These are phyloP conservation scores for Inonotus obliquus DNA, from an alignment of 1,284 basidiomycete genomes.

Conservation along the genomic window DNA sequence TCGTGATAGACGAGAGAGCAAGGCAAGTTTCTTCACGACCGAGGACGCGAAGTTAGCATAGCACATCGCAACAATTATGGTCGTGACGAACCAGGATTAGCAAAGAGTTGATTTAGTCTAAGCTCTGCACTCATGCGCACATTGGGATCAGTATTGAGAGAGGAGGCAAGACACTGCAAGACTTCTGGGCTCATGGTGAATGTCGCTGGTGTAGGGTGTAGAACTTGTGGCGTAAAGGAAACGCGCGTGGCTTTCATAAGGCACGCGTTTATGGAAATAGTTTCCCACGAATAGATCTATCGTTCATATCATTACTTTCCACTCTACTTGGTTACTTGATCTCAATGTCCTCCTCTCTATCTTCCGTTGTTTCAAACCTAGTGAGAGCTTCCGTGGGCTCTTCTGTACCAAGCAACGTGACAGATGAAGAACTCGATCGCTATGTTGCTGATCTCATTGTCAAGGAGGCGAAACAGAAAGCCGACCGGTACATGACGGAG, in stretches of 20 bases:
- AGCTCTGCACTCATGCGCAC: slow-evolving; percentile 31
- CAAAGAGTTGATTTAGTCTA: slow-evolving; percentile 30
- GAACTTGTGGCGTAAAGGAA: background rate
- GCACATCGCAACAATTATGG: background rate
- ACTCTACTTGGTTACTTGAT: background rate
- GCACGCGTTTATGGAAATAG: slow-evolving; percentile 1
- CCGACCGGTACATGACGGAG: slow-evolving; percentile 61
- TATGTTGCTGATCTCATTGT: slow-evolving; percentile 87
- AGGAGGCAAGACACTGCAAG: slow-evolving; percentile 22
- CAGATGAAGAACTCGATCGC: slow-evolving; percentile 81
- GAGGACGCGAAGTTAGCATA: slow-evolving; percentile 5
- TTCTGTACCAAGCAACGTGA: slow-evolving; percentile 56
- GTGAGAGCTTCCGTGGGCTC: slow-evolving; percentile 79
- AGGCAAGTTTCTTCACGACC: slow-evolving; percentile 35
- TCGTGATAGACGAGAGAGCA: slow-evolving; percentile 33
- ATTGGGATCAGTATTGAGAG: slow-evolving; percentile 30
- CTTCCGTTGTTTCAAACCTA: slow-evolving; percentile 80
- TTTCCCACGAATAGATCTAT: slow-evolving; percentile 4
- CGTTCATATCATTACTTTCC: background rate
- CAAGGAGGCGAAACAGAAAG: slow-evolving; percentile 86
- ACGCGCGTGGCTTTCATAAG: background rate
- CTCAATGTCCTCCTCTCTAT: slow-evolving; percentile 51
- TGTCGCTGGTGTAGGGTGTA: background rate
- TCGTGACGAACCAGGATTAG: slow-evolving; percentile 32
- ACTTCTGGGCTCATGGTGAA: slow-evolving; percentile 19